These are phyloP conservation scores for Hamigera avellanea DNA, from an alignment of 495 filamentous ascomycete species.

Conservation along the genomic window DNA sequence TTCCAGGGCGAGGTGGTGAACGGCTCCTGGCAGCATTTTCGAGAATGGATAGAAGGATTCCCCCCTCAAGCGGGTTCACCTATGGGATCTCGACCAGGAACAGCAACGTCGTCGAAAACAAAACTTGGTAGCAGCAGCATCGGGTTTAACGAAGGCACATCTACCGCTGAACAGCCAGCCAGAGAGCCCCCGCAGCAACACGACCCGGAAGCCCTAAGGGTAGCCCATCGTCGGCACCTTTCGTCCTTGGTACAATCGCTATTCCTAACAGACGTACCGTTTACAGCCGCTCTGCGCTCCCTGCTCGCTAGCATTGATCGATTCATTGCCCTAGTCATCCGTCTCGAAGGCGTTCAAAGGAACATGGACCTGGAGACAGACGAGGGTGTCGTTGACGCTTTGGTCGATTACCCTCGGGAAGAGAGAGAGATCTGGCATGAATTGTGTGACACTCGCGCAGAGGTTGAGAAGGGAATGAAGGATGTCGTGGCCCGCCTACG, in stretches of 20 bases:
- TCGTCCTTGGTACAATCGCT: slow-evolving; percentile 51
- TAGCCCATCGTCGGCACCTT: slow-evolving; percentile 68
- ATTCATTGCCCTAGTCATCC: slow-evolving; percentile 60
- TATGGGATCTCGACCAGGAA: slow-evolving; percentile 27
- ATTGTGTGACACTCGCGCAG: slow-evolving; percentile 28
- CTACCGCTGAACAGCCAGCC: slow-evolving; percentile 2
- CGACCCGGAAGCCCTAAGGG: slow-evolving; percentile 75
- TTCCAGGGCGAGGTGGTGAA: slow-evolving; percentile 83
- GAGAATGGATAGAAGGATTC: slow-evolving; percentile 41
- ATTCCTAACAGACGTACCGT: slow-evolving; percentile 56
- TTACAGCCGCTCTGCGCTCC: slow-evolving; percentile 57
- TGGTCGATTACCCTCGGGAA: slow-evolving; percentile 57
- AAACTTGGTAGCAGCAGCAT: background rate
- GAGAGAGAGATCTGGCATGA: slow-evolving; percentile 50
- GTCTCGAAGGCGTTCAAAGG: slow-evolving; percentile 59
- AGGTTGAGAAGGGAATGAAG: slow-evolving; percentile 43
- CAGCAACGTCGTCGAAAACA: slow-evolving; percentile 19
- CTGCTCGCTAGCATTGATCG: slow-evolving; percentile 64
- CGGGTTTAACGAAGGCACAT: too few species aligned
- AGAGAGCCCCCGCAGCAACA: slow-evolving; percentile 33
- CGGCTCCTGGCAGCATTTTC: slow-evolving; percentile 56
- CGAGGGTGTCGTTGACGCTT: slow-evolving; percentile 63
- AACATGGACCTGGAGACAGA: slow-evolving; percentile 68
- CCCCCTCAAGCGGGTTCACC: slow-evolving; percentile 7
- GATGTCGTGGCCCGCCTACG: slow-evolving; percentile 47